These are phyloP conservation scores for Lecanosticta acicola DNA, from an alignment of 2,329 filamentous ascomycete species.

Conservation along the genomic window DNA sequence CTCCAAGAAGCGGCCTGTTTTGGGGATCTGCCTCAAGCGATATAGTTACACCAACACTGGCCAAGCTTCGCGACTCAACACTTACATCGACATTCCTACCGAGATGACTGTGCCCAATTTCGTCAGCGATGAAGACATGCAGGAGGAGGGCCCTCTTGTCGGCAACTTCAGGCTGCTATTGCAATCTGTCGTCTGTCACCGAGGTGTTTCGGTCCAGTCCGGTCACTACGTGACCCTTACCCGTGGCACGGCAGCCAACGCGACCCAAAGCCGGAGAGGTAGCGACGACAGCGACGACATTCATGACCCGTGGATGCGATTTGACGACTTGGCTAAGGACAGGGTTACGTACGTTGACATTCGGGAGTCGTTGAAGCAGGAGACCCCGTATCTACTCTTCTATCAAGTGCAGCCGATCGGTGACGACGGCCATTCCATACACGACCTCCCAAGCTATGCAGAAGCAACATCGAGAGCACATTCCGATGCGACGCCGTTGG, in stretches of 20 bases:
- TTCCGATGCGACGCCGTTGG: constrained; percentile 21
- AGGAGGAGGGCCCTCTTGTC: constrained; percentile 62
- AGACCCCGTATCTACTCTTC: constrained; percentile 90
- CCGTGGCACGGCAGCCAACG: constrained; percentile 56
- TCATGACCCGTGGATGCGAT: constrained; percentile 78
- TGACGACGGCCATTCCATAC: constrained; percentile 49
- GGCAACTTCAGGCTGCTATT: constrained; percentile 91
- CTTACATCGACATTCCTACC: constrained; percentile 84
- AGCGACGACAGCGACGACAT: constrained; percentile 49
- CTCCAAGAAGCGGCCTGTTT: constrained; percentile 70
- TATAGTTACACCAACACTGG: constrained; percentile 72
- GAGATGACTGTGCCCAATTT: constrained; percentile 82
- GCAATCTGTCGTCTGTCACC: constrained; percentile 88
- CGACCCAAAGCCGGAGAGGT: constrained; percentile 23
- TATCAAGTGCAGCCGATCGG: constrained; percentile 90
- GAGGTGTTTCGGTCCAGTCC: constrained; percentile 75
- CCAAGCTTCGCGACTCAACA: constrained; percentile 65
- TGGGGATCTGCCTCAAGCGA: constrained; percentile 88
- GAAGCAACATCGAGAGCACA: constrained; percentile 33
- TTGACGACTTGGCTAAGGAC: constrained; percentile 75
- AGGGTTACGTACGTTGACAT: constrained; percentile 74
- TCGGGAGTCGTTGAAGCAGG: constrained; percentile 68
- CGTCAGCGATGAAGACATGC: constrained; percentile 69
- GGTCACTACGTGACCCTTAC: constrained; percentile 90
- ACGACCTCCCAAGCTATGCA: constrained; percentile 38